Evolutionary conservation across 768 basidiomycete species (phyloP).

Genomic region (Amanita rimosa): DNA sequence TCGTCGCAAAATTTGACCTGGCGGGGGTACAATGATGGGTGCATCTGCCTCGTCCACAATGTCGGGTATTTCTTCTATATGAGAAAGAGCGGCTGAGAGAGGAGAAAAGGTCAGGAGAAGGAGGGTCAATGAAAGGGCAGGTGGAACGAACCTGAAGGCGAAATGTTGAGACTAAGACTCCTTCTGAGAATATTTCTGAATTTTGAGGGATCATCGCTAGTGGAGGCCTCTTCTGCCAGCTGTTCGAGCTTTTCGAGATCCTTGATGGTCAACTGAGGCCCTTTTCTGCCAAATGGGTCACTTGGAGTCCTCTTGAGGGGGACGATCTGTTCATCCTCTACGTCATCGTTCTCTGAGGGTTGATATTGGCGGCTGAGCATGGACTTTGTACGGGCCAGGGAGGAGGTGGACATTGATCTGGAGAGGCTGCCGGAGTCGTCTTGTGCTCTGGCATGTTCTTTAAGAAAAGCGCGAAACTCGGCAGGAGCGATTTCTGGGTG

Average conservation of each 20-base stretch:
- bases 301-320: constrained; percentile 61
- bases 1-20: constrained; percentile 82
- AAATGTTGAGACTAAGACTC: constrained; percentile 79
- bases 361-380: constrained; percentile 94
- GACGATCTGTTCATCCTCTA: constrained; percentile 56
- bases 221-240: constrained; percentile 82
- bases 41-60: constrained; percentile 74
- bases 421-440: constrained; percentile 25
- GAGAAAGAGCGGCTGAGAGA: constrained; percentile 43
- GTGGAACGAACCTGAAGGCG: constrained; percentile 66
- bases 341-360: constrained; percentile 66
- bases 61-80: constrained; percentile 57
- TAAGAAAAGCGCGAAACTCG: constrained; percentile 91
- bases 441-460: constrained; percentile 71
- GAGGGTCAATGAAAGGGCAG: constrained; percentile 5
- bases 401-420: constrained; percentile 21
- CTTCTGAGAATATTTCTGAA: constrained; percentile 72
- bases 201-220: constrained; percentile 70
- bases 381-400: constrained; percentile 76
- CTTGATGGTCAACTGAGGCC: constrained; percentile 82
- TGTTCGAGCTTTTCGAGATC: constrained; percentile 94
- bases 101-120: constrained; percentile 10
- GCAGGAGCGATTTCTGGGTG: constrained; percentile 97
- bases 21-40: constrained; percentile 86
- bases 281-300: constrained; percentile 45